Evolutionary conservation across 2,329 filamentous ascomycete genomes (phyloP), one percentile per base, ranked within the genome.

Genomic region (Clarireedia monteithiana): DNA sequence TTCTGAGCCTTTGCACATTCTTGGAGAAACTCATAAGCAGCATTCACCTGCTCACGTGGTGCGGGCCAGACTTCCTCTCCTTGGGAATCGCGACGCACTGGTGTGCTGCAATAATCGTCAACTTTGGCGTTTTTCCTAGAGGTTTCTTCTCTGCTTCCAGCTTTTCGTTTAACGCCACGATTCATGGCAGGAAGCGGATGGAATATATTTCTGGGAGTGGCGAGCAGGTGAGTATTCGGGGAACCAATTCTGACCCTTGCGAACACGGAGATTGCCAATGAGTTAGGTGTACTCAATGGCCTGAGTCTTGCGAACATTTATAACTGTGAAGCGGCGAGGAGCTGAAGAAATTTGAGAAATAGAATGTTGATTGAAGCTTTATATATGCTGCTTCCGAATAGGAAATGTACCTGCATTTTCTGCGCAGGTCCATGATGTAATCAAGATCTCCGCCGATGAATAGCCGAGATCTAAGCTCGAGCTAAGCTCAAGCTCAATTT

Each of bases 1-100:
- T 80, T 74, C 9, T 75, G 69, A 10, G 78, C 70, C 15, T 71
- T 63, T 17, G 76, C 81, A 67, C 82, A 85, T 67, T 83, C 75
- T 47, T 66, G 70, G 50, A 87, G 81, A 50, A 85, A 81, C 1
- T 68, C 63, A 50, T 80, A 73, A 2, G 83, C 84, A 6, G 69
- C 68, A 9, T 78, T 70, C 38, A 87, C 80, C 53, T 84, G 78
- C 10, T 68, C 67, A 50, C 67, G 68, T 2, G 82, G 78, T 1
- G 84, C 84, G 2, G 84, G 84, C 84, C 84, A 87, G 48, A 84
- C 72, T 1, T 75, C 39, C 34, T 59, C 49, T 1, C 61, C 61
- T 17, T 60, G 14, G 5, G 55, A 30, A 42, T 60, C 59, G n/a
- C 39, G 40, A 48, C 42, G 59, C 12, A 56, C 39, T 0, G 58